Percentiles rank a stretch among this genome's conserved stretches.
phyloP scores from a whole-genome alignment of 352 stramenopile species.

The Pythium dissimile region DNA sequence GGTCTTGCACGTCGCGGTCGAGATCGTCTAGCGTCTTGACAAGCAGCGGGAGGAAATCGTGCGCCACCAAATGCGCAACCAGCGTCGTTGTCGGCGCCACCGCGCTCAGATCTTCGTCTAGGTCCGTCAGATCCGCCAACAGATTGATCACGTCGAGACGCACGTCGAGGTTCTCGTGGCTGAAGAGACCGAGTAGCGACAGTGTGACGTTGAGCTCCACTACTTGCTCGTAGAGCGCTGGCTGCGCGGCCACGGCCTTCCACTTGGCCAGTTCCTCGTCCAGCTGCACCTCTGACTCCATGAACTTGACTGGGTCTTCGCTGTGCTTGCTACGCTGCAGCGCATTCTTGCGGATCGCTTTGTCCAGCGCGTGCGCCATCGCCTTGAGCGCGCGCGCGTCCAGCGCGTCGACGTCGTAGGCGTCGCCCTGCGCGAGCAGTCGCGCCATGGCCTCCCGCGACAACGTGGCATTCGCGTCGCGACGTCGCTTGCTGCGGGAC shows the following conservation, averaged over 20 bases:
- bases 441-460: constrained; percentile 36
- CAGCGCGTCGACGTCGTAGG: constrained; percentile 44
- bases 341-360: constrained; percentile 59
- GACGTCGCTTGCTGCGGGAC: constrained; percentile 2
- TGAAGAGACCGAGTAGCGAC: constrained; percentile 52
- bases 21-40: constrained; percentile 31
- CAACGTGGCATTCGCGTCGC: background rate
- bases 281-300: constrained; percentile 58
- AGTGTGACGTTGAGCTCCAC: constrained; percentile 41
- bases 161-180: constrained; percentile 68
- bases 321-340: constrained; percentile 55
- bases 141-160: constrained; percentile 35
- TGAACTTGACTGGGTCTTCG: constrained; percentile 62
- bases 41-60: constrained; percentile 34
- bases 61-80: constrained; percentile 33
- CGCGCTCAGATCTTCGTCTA: constrained; percentile 35
- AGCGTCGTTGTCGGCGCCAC: constrained; percentile 34
- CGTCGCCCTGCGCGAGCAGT: constrained; percentile 41
- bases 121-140: constrained; percentile 44
- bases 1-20: constrained; percentile 27
- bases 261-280: constrained; percentile 37
- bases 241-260: constrained; percentile 44
- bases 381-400: constrained; percentile 47
- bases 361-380: constrained; percentile 50
- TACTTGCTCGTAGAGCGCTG: constrained; percentile 39